phyloP scores from a whole-genome alignment of 768 basidiomycete genomes.

The Boletellus sp. region DNA sequence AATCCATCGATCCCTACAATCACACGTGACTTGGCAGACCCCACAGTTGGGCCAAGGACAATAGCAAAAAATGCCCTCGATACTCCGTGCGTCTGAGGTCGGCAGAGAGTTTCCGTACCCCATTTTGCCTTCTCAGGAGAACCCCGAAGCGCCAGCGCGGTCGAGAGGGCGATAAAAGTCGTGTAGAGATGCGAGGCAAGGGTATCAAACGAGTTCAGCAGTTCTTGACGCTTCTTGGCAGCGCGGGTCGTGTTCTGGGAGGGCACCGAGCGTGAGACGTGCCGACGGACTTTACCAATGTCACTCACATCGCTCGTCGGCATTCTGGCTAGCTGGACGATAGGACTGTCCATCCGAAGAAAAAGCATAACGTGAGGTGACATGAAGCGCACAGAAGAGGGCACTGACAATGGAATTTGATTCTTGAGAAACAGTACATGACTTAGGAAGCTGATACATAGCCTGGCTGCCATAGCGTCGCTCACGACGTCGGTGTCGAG shows the following conservation, averaged over 20 bases:
- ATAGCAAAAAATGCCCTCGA: constrained; percentile 55
- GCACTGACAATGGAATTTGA: constrained; percentile 72
- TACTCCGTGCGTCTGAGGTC: constrained; percentile 2
- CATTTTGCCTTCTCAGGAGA: constrained; percentile 1
- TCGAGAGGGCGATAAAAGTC: constrained; percentile 70
- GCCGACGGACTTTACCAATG: neutral
- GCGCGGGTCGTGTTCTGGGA: constrained; percentile 44
- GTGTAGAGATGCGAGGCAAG: constrained; percentile 70
- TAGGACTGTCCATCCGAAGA: constrained; percentile 43
- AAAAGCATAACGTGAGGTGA: neutral
- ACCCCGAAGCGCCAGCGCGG: constrained; percentile 49
- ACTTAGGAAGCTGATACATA: constrained; percentile 59
- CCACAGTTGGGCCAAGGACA: constrained; percentile 61
- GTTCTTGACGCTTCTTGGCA: constrained; percentile 56
- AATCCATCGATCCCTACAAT: constrained; percentile 63
- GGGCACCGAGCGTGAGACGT: neutral
- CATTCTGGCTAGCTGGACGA: constrained; percentile 59
- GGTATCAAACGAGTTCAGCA: constrained; percentile 65
- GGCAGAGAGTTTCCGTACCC: neutral
- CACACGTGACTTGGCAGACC: constrained; percentile 57
- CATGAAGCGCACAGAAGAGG: neutral
- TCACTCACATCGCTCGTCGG: constrained; percentile 42
- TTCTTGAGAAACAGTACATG: constrained; percentile 76
- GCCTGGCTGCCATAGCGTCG: constrained; percentile 57
- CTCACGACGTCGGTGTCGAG: constrained; percentile 53